Evolutionary conservation across 1,139 yeast species (phyloP), one percentile per base, ranked within the genome.

Genomic region (Blastobotrys malaysiensis): DNA sequence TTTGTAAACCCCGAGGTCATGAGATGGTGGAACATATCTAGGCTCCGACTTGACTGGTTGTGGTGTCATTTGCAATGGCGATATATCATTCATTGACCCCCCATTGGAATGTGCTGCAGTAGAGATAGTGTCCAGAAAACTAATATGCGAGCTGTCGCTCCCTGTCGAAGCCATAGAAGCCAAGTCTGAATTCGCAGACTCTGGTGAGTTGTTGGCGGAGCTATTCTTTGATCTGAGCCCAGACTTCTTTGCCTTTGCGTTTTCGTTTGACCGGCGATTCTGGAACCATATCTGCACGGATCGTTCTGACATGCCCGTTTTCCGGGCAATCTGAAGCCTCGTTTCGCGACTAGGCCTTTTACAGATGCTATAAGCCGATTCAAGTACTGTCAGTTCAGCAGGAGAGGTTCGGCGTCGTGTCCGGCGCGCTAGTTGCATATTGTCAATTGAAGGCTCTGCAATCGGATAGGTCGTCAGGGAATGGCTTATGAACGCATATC

Each of bases 221-320:
- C 11, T 31, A n/a, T 14, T 13, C 39, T 31, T 31, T 3, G 39
- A 31, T 16, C n/a, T 31, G 3, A 31, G 14, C 3, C 39, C 39
- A 13, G 39, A 31, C 16, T n/a, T 31, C 39, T 31, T 31, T 31
- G 39, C 39, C 16, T 31, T 31, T 7, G 39, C 39, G n/a, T 31
- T 31, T 31, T 48, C 50, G 20, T 48, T 44, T n/a, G 50, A 44
- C 21, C 50, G 26, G 26, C 50, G 50, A 72, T 93, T 93, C 72
- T 93, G 99, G 72, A 93, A 93, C 99, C 99, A 93, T 60, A 93
- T 89, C 73, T 93, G 98, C 27, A 93, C 96, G 1, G 97, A 96
- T 69, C 89, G 90, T 69, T 90, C 97, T n/a, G 93, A 82, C 98
- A 91, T 93, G 59, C 83, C 82, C 46, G 93, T 95, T 60, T 77